Percentiles rank a stretch among this genome's conserved stretches.
Conservation (phyloP, 345 rosid species). For the Corymbia maculata region DNA sequence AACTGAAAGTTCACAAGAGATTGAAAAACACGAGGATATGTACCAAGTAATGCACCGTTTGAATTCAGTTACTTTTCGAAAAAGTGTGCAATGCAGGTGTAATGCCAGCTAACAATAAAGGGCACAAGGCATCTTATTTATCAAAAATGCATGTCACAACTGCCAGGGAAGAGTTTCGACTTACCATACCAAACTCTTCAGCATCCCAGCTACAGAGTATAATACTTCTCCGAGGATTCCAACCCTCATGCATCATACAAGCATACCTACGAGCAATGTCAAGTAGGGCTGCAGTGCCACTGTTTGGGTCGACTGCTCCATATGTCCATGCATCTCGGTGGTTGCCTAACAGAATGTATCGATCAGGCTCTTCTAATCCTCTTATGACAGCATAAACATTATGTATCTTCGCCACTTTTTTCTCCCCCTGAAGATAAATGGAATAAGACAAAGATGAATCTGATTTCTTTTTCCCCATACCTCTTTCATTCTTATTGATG, state of each 20-base stretch:
- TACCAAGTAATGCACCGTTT: background rate
- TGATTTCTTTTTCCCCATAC: background rate
- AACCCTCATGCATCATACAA: constrained; percentile 54
- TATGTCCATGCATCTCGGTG: constrained; percentile 98
- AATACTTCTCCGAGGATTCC: constrained; percentile 87
- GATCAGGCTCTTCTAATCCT: constrained; percentile 74
- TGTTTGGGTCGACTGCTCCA: constrained; percentile 98
- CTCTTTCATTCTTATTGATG: background rate
- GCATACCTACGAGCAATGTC: constrained; percentile 76
- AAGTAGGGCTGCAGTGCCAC: constrained; percentile 93
- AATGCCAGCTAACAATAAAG: background rate
- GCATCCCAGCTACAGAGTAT: constrained; percentile 96
- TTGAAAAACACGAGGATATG: background rate
- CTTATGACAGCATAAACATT: constrained; percentile 62
- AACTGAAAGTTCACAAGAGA: background rate
- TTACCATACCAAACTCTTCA: constrained; percentile 97
- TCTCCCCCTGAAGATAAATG: constrained; percentile 47
- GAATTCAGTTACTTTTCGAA: background rate
- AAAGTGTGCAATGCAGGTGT: background rate
- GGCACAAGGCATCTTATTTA: background rate
- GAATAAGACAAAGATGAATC: constrained; percentile 1
- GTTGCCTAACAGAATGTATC: constrained; percentile 81
- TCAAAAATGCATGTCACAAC: background rate
- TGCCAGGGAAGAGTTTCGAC: constrained; percentile 6
- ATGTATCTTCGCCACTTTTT: constrained; percentile 46